Conservation (phyloP, 2,329 filamentous ascomycete genomes). For the Penicillium expansum region DNA sequence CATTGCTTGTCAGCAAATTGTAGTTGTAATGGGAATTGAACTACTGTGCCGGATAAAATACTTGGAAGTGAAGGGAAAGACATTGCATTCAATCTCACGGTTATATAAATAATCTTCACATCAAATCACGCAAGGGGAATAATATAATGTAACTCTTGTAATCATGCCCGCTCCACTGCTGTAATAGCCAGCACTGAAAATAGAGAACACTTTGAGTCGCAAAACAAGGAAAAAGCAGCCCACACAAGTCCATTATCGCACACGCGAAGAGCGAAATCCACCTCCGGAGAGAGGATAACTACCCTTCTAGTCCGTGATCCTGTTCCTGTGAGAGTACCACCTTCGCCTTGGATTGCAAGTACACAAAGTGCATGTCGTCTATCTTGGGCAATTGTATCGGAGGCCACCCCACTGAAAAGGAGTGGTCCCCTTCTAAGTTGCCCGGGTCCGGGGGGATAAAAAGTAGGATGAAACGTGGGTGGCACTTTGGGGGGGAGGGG, state of each 20-base stretch:
- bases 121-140: neutral
- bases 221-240: neutral
- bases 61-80: neutral
- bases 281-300: constrained; percentile 38
- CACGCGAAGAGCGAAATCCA: constrained; percentile 35
- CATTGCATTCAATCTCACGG: constrained; percentile 11
- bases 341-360: neutral
- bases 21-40: neutral
- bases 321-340: neutral
- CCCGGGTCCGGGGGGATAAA: constrained; percentile 33
- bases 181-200: constrained; percentile 14
- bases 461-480: constrained; percentile 1
- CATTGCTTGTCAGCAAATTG: constrained; percentile 14
- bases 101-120: constrained; percentile 1
- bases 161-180: constrained; percentile 35
- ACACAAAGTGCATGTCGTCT: constrained; percentile 23
- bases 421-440: constrained; percentile 56
- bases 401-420: constrained; percentile 49
- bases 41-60: neutral
- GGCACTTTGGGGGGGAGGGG: too few species aligned
- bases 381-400: constrained; percentile 61
- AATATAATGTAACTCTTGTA: constrained; percentile 36
- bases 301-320: constrained; percentile 1
- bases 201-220: constrained; percentile 11
- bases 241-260: constrained; percentile 8